A percentile compares a stretch with the other conserved stretches of the same genome.
phyloP scores from a whole-genome alignment of 1,139 yeast genomes.

The Yamadazyma buinensis region DNA sequence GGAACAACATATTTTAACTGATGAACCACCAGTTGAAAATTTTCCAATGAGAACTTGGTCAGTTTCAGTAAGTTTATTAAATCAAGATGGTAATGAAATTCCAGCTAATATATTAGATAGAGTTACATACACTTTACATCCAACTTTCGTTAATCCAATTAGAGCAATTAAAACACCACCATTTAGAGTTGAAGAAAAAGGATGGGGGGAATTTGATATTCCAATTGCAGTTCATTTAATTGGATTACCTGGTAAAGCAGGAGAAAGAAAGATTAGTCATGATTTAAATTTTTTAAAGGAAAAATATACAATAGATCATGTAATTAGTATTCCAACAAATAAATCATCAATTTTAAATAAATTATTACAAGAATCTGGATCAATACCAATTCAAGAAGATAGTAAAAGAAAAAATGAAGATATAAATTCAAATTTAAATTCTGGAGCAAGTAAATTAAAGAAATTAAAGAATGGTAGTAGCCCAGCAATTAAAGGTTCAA shows the following conservation, averaged over 20 bases:
- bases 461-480: conserved; percentile 53
- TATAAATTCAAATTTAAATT: conserved; percentile 21
- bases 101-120: conserved; percentile 89
- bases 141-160: conserved; percentile 88
- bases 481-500: conserved; percentile 61
- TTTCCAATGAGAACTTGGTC: conserved; percentile 98
- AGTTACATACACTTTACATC: conserved; percentile 91
- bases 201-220: conserved; percentile 98
- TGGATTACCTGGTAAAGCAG: conserved; percentile 67
- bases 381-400: conserved; percentile 55
- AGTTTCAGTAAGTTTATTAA: conserved; percentile 69
- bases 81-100: conserved; percentile 74
- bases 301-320: conserved; percentile 74
- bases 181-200: conserved; percentile 87
- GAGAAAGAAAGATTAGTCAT: conserved; percentile 81
- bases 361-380: conserved; percentile 75
- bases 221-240: conserved; percentile 73
- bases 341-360: conserved; percentile 67
- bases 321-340: conserved; percentile 68
- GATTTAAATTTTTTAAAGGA: conserved; percentile 84
- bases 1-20: conserved; percentile 76
- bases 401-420: conserved; percentile 23
- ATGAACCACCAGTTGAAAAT: conserved; percentile 83
- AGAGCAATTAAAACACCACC: conserved; percentile 81
- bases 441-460: conserved; percentile 60